phyloP scores from a whole-genome alignment of 345 rosid genomes.

The Salix arbutifolia region DNA sequence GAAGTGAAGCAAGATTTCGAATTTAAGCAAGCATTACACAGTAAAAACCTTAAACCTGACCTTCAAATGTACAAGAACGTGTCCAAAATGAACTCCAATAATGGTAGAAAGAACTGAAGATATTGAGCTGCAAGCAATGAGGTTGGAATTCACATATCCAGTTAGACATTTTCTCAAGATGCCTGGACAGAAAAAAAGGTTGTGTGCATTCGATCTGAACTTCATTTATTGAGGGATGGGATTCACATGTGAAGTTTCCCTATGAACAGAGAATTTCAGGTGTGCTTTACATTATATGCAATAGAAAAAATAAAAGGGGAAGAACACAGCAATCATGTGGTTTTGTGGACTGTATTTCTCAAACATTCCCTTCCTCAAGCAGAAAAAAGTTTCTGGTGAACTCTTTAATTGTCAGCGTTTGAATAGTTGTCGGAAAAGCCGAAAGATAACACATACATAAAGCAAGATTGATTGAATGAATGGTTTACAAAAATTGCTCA shows the following conservation, averaged over 20 bases:
- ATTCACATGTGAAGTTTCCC: background rate
- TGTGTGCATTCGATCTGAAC: background rate
- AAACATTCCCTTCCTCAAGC: background rate
- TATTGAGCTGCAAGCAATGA: slow-evolving; percentile 64
- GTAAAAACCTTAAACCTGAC: slow-evolving; percentile 25
- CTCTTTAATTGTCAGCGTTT: background rate
- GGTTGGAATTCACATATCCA: background rate
- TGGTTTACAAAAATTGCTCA: no score
- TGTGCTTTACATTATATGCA: background rate
- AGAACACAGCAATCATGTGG: background rate
- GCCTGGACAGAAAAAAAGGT: background rate
- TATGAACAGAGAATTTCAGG: background rate
- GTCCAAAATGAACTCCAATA: slow-evolving; percentile 83
- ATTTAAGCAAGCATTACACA: background rate
- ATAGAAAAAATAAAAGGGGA: background rate
- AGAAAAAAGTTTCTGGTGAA: background rate
- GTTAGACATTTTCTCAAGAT: background rate
- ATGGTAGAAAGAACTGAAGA: slow-evolving; percentile 73
- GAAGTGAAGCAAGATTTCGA: slow-evolving; percentile 5
- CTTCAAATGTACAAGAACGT: slow-evolving; percentile 64
- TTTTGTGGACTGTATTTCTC: background rate
- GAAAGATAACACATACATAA: no score
- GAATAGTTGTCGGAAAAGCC: no score
- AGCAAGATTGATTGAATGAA: no score
- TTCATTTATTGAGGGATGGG: background rate